Evolutionary conservation across 768 basidiomycete species (phyloP).

Genomic region (Auriculariales sp.): DNA sequence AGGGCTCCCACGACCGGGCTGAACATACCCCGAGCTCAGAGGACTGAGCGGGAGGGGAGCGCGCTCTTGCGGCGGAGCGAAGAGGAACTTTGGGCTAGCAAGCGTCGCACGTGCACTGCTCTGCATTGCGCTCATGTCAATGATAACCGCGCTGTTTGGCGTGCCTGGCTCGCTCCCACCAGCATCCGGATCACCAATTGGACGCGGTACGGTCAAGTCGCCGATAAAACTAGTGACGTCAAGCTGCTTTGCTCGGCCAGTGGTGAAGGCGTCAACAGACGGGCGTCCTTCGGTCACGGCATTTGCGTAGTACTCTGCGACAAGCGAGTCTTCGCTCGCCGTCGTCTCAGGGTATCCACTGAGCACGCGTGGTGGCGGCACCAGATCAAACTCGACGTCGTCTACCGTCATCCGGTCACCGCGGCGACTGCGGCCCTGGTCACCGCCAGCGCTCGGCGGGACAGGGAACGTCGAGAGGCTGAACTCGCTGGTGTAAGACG

Average conservation of each 20-base stretch:
- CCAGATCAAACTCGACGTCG: not conserved
- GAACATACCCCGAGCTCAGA: no score
- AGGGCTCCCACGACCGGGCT: no score
- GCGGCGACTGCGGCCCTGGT: no score
- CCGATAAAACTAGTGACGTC: not conserved
- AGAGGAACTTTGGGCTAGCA: no score
- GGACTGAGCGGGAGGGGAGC: not conserved
- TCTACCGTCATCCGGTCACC: not conserved
- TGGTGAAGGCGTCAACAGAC: not conserved
- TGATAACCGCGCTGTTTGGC: not conserved
- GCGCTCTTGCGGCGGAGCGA: not conserved
- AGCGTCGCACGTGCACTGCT: not conserved
- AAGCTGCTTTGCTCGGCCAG: not conserved
- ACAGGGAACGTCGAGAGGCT: not conserved
- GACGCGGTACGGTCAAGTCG: not conserved
- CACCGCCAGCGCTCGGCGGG: not conserved
- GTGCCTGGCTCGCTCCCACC: not conserved
- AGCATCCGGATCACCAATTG: no score
- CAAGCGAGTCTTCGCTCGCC: not conserved
- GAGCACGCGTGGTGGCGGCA: not conserved
- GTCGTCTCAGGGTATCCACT: not conserved
- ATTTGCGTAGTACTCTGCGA: not conserved
- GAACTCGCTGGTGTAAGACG: not conserved
- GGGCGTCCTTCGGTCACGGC: not conserved
- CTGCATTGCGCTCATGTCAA: not conserved